These are phyloP conservation scores for Dendrobium chrysotoxum DNA, from an alignment of 106 monocot species.

Conservation along the genomic window DNA sequence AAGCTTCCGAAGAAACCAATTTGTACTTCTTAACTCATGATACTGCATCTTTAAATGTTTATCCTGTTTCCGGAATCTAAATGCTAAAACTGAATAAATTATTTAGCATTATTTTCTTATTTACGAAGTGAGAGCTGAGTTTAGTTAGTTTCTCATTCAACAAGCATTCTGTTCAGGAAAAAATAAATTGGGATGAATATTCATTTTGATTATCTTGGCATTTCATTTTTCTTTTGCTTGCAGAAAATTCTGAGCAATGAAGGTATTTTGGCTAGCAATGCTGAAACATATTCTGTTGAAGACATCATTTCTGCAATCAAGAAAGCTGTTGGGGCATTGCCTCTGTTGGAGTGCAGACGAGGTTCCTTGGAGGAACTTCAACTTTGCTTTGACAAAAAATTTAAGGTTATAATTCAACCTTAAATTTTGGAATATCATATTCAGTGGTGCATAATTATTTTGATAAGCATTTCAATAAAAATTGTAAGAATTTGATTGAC, in stretches of 20 bases:
- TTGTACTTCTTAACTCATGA: no score
- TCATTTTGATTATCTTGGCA: background rate
- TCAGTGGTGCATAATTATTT: background rate
- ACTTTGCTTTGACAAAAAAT: constrained; percentile 82
- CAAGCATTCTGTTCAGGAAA: background rate
- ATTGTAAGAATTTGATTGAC: no score
- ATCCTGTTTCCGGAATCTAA: background rate
- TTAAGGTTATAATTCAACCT: constrained; percentile 35
- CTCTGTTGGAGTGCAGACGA: constrained; percentile 49
- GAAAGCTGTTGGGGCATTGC: constrained; percentile 62
- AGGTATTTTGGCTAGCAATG: constrained; percentile 61
- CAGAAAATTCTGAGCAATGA: constrained; percentile 59
- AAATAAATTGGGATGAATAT: background rate
- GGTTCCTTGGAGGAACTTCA: constrained; percentile 69
- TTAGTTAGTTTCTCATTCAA: no score
- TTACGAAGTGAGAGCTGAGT: no score
- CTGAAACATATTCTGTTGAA: constrained; percentile 40
- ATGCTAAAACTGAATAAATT: background rate
- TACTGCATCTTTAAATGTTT: background rate
- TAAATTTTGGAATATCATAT: background rate
- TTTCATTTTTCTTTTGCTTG: background rate
- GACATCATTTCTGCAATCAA: constrained; percentile 51
- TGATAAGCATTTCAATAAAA: no score
- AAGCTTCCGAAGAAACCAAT: no score
- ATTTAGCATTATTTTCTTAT: background rate